Evolutionary conservation across 2,329 filamentous ascomycete genomes (phyloP), one percentile per base, ranked within the genome.

Genomic region (Leptographium galeiforme): DNA sequence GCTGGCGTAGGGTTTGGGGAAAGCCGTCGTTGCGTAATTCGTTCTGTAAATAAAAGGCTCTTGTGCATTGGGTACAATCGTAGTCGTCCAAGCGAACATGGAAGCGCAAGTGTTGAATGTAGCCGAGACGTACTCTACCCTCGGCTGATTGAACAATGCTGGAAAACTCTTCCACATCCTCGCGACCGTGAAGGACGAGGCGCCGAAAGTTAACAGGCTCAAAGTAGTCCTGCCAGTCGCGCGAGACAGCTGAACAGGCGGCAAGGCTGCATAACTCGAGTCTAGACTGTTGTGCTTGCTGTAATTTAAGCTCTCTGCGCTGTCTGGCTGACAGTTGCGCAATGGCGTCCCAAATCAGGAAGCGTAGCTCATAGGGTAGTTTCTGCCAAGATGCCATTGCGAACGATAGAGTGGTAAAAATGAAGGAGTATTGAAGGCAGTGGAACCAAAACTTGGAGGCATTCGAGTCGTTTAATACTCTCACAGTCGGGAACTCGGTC

Each of bases 181-280:
- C 44, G 5, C 10, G 5, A 25, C 32, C 25, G 32, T 46, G 16
- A 25, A 46, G 19, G 8, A 46, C 25, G 6, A 46, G 44, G 25
- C 44, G 30, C 6, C 30, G 44, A 52, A 50, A 49, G 5, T 46
- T 52, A 40, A 18, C 30, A 25, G 34, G 54, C 47, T 55, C 54
- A 25, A 53, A 55, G 38, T 48, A 53, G 12, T 2, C 43, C 38
- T 50, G 51, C 54, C 54, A 55, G 8, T 49, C 50, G 33, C 53
- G 46, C 45, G 53, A 52, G 19, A 55, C 53, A 14, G 33, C 33
- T 13, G 53, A 50, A 39, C 40, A 55, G 46, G 45, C 19, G 39
- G 44, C 39, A 18, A 51, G 49, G 16, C 7, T 10, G 13, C 19
- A 14, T 1, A 2, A 2, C 44, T 4, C 19, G n/a, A 6, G 11